Conservation (phyloP, 2,329 filamentous ascomycete species). For the Colletotrichum destructivum region DNA sequence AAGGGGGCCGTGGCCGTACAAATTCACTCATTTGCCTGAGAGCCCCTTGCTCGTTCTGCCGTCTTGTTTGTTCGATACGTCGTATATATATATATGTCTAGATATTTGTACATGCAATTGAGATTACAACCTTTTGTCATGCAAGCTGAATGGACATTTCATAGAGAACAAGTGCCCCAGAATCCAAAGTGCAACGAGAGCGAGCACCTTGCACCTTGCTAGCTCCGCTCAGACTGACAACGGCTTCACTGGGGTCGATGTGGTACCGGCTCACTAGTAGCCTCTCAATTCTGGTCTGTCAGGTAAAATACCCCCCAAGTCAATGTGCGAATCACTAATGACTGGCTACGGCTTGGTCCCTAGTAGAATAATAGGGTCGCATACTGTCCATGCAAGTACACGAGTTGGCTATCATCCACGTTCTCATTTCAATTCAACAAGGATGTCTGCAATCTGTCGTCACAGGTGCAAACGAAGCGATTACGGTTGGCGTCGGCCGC, state of each 20-base stretch:
- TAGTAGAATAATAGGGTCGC: neutral
- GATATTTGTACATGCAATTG: too few species aligned
- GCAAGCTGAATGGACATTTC: too few species aligned
- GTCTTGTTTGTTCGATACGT: neutral
- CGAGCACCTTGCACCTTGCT: neutral
- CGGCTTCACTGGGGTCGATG: slow-evolving; percentile 3
- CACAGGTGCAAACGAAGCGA: slow-evolving; percentile 3
- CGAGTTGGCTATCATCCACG: too few species aligned
- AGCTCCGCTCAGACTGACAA: neutral
- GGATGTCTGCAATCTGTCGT: slow-evolving; percentile 1
- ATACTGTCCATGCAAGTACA: neutral
- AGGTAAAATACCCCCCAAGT: neutral
- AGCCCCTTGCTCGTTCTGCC: neutral
- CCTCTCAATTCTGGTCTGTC: too few species aligned
- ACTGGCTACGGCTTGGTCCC: neutral
- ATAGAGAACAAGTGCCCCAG: too few species aligned
- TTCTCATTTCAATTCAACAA: neutral
- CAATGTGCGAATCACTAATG: neutral
- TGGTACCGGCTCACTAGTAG: neutral
- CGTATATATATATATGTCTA: too few species aligned
- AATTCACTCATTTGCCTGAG: neutral
- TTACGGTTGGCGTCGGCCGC: neutral
- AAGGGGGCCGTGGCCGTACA: too few species aligned
- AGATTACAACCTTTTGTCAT: too few species aligned
- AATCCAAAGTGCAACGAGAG: neutral